These are phyloP conservation scores for Starmerella apicola DNA, from an alignment of 805 yeast genomes.

Conservation along the genomic window DNA sequence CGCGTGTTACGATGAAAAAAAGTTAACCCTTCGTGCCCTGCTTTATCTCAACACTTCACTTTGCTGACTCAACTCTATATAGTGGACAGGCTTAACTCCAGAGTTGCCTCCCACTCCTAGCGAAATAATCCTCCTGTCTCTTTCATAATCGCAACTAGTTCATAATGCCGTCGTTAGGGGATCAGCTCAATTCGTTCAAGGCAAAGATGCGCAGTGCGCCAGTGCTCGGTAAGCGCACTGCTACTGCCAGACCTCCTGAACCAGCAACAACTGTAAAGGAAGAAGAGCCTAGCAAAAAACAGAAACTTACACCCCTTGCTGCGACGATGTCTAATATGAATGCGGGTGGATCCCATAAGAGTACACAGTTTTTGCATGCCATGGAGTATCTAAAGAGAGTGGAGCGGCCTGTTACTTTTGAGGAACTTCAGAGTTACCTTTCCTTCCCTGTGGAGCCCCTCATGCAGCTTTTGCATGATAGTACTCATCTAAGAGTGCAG, in stretches of 20 bases:
- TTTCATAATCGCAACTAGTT: too few relatives aligned
- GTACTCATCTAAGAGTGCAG: constrained; percentile 66
- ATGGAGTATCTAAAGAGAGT: constrained; percentile 69
- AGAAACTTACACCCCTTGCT: constrained; percentile 20
- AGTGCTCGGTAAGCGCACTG: constrained; percentile 30
- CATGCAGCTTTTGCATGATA: constrained; percentile 56
- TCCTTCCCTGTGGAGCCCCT: constrained; percentile 51
- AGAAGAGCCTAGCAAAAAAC: constrained; percentile 18
- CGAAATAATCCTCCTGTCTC: too few relatives aligned
- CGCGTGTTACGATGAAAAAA: too few relatives aligned
- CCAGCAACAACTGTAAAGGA: constrained; percentile 8
- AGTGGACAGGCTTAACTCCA: too few relatives aligned
- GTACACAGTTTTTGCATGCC: constrained; percentile 81
- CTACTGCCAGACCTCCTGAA: constrained; percentile 12
- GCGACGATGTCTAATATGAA: constrained; percentile 18
- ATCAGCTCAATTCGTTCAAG: constrained; percentile 54
- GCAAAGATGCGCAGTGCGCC: constrained; percentile 49
- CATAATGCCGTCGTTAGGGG: constrained; percentile 33
- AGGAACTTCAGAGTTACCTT: constrained; percentile 55
- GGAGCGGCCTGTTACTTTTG: constrained; percentile 57
- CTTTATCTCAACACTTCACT: too few relatives aligned
- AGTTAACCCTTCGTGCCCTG: too few relatives aligned
- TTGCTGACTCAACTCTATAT: too few relatives aligned
- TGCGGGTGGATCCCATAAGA: constrained; percentile 48
- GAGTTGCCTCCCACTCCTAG: too few relatives aligned